These are phyloP conservation scores for Trametes cinnabarina DNA, from an alignment of 768 basidiomycete species.

Conservation along the genomic window DNA sequence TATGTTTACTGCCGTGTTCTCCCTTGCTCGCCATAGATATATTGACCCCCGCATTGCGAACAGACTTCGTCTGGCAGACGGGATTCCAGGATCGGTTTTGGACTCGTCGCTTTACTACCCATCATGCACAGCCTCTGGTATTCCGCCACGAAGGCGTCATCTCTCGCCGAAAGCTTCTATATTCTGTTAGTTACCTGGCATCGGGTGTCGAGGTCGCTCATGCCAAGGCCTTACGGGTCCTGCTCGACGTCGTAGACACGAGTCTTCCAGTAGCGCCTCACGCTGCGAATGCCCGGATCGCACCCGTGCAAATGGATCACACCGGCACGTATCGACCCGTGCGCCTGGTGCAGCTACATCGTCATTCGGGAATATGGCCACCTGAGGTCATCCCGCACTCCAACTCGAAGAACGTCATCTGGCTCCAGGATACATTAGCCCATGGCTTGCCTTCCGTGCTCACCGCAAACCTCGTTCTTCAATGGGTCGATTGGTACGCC, in stretches of 20 bases:
- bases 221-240: not conserved
- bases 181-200: not conserved
- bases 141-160: not conserved
- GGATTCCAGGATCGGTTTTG: not conserved
- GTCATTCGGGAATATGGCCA: not conserved
- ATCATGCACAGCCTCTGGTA: not conserved
- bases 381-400: not conserved
- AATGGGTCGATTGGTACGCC: not conserved
- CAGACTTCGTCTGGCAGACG: not conserved
- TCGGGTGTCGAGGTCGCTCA: not conserved
- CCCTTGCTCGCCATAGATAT: not conserved
- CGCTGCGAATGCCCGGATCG: not conserved
- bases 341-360: not conserved
- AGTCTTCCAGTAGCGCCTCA: not conserved
- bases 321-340: not conserved
- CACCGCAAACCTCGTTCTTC: conserved; percentile 17
- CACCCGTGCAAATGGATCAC: not conserved
- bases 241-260: not conserved
- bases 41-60: not conserved
- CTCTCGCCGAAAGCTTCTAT: not conserved
- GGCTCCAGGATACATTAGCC: conserved; percentile 33
- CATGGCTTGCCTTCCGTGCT: conserved; percentile 27
- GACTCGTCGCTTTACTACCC: not conserved
- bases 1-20: not conserved
- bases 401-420: conserved; percentile 31